Base-by-base conservation (phyloP, 2,329 filamentous ascomycete species). In the Neophaeococcomyces aloes region DNA sequence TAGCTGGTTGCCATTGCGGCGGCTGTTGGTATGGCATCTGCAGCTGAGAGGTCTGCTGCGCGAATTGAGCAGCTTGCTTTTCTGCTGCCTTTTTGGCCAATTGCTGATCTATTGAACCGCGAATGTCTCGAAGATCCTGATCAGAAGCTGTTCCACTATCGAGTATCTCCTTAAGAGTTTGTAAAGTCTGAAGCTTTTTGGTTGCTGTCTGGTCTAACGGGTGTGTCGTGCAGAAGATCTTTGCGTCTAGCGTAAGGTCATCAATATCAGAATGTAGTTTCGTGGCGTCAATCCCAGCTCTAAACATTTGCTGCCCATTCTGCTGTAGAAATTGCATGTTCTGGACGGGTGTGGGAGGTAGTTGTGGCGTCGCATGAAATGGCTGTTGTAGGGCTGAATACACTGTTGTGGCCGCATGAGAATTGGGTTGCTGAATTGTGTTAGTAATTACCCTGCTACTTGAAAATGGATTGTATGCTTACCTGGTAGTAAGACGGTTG, bases 251-350 rank as follows among this genome's bases (percentile, higher is more conserved):
- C 2, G 50, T 55, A 3, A 56, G 48, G 33, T 56, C 49, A 33
- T 56, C 53, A 29, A 56, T 78, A 66, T 95, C 87, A 68, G 75
- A 76, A 66, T 85, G 86, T 63, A 96, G 72, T 58, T 78, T 76
- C 58, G 84, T 81, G 69, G 83, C 69, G 66, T 77, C 65, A 40
- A 67, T 58, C 31, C 46, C 37, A 37, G 63, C 62, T 42, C 64
- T 60, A 23, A 59, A 55, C 25, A 55, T 54, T 38, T 31, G 57
- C 50, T 42, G 39, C 8, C 4, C 31, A 35, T 34, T 35, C n/a
- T 23, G 39, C 23, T 19, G 35, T n/a, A 15, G 35, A 25, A 21
- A 38, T 27, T 27, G 23, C 23, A 27, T 27, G 5, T 6, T 27
- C 18, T 19, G 23, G 21, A 19, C 21, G 3, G 27, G 17, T 42